phyloP scores from a whole-genome alignment of 768 basidiomycete genomes.

The Tulasnella sp. region DNA sequence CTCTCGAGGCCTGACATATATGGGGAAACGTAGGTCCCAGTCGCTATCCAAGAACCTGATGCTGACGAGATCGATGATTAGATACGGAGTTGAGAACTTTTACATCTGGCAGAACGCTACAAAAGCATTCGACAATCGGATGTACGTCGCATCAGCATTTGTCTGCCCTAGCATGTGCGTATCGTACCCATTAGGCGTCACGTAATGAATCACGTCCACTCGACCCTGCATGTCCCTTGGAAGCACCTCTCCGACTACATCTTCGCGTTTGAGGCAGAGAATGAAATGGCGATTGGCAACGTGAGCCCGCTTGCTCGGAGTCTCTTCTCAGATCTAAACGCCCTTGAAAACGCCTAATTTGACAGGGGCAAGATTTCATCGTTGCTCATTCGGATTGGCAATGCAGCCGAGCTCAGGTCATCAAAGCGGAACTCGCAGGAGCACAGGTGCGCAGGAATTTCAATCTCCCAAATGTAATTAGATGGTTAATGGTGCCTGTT shows the following conservation, averaged over 20 bases:
- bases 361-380: constrained; percentile 23
- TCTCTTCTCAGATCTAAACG: too few relatives aligned
- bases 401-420: constrained; percentile 26
- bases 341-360: not conserved
- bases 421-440: constrained; percentile 22
- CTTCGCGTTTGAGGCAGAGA: constrained; percentile 33
- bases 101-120: constrained; percentile 24
- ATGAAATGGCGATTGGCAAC: constrained; percentile 29
- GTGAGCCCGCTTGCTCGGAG: constrained; percentile 2
- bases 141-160: constrained; percentile 15
- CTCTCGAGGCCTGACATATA: constrained; percentile 30
- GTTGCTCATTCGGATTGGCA: constrained; percentile 21
- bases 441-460: constrained; percentile 21
- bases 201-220: constrained; percentile 33
- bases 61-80: too few relatives aligned
- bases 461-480: not conserved
- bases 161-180: not conserved
- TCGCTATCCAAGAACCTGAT: too few relatives aligned
- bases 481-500: not conserved
- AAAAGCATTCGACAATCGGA: constrained; percentile 31
- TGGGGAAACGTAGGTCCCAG: constrained; percentile 17
- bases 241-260: constrained; percentile 31
- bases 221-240: constrained; percentile 31
- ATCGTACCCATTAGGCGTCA: constrained; percentile 19
- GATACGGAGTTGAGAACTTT: constrained; percentile 29